Evolutionary conservation across 73 alveolate species (phyloP), one percentile per base, ranked within the genome.

Genomic region (Paraurostyla sp.): DNA sequence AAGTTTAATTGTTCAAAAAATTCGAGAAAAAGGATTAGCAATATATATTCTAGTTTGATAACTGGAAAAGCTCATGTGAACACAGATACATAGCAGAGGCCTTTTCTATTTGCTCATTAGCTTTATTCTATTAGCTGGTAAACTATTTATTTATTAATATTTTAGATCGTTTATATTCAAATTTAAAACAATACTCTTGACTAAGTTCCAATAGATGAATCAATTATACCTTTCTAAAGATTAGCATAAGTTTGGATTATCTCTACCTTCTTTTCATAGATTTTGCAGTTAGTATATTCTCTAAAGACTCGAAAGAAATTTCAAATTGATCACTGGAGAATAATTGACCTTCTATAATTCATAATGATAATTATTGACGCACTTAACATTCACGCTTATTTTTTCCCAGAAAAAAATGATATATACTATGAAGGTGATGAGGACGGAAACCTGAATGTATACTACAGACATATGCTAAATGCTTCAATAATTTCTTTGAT

Each of bases 71-170:
- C 2, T 63, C 85, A 0, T 83, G 92, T 49, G 60, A 56, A 63
- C 82, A 83, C 36, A 60, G 92, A 57, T 83, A 83, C 75, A 83
- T 83, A 41, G 92, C 92, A 40, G 92, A 83, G 65, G 62, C 92
- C 7, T 83, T 83, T 42, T 57, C 84, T 3, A 83, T 83, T 4
- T 62, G 45, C 40, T 7, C 38, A 13, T 59, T 83, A 4, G 92
- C 92, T 27, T 42, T 60, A 18, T 83, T 62, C 69, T 83, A 83
- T 30, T 41, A 83, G 54, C 38, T 63, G 32, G 92, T 48, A 29
- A 83, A 32, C 29, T 33, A 49, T 65, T 65, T 36, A 65, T 7
- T 36, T 38, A 32, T 38, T 35, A 9, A 3, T 35, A 0, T 13
- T 65, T 1, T 65, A 65, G 82, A 65, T 65, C 42, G 82, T 65